A percentile compares a stretch with the other conserved stretches of the same genome.
These are phyloP conservation scores for Scheffersomyces lignosus DNA, from an alignment of 805 yeast species.

Conservation along the genomic window DNA sequence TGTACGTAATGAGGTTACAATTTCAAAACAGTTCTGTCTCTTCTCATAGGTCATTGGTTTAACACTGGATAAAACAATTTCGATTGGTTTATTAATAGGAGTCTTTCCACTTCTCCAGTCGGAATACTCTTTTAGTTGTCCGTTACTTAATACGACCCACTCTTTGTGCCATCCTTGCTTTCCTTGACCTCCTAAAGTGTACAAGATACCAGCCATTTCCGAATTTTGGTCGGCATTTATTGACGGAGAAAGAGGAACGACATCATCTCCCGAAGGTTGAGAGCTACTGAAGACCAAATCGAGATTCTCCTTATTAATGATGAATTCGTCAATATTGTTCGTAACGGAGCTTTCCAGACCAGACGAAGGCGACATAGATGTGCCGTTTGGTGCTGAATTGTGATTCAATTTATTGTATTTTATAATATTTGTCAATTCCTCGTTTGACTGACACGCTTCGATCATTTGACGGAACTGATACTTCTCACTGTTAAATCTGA, in stretches of 20 bases:
- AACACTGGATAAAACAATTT: constrained; percentile 65
- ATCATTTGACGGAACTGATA: constrained; percentile 41
- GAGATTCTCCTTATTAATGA: constrained; percentile 25
- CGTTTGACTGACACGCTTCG: constrained; percentile 39
- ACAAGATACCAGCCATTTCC: constrained; percentile 50
- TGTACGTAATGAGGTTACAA: constrained; percentile 64
- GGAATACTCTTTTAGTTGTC: constrained; percentile 65
- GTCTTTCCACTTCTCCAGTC: constrained; percentile 77
- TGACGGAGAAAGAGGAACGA: constrained; percentile 2
- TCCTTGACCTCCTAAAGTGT: constrained; percentile 58
- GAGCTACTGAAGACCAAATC: constrained; percentile 25
- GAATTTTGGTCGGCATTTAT: constrained; percentile 22
- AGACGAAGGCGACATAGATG: neutral
- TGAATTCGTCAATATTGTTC: constrained; percentile 10
- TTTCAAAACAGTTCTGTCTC: constrained; percentile 66
- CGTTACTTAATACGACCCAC: constrained; percentile 76
- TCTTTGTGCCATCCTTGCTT: constrained; percentile 84
- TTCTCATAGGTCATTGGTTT: constrained; percentile 49
- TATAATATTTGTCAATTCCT: constrained; percentile 36
- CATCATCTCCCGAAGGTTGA: neutral
- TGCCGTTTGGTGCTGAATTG: neutral
- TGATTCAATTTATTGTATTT: constrained; percentile 24
- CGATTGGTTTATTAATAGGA: constrained; percentile 65
- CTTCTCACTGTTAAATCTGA: constrained; percentile 43
- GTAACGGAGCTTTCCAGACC: neutral